Base-by-base conservation (phyloP, 169 alveolate species). In the Eimeria brunetti region DNA sequence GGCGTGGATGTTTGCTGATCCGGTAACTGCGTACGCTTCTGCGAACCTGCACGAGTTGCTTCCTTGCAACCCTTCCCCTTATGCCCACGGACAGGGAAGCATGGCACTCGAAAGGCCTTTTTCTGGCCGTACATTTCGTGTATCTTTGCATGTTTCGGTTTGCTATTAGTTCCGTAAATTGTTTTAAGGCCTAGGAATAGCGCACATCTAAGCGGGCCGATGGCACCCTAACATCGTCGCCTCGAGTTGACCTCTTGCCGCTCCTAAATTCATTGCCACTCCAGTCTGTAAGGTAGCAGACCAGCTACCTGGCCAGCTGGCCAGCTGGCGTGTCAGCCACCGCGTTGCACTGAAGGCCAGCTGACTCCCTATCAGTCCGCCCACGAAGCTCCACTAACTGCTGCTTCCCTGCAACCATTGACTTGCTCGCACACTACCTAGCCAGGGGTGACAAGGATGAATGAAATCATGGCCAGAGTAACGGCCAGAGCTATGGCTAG, bases 361-460 rank as follows among this genome's bases (percentile, higher is more conserved):
- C 46, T 4, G 1, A 41, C 46, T 4, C 4, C 8, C 46, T 41
- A 41, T 1, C 1, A 2, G 46, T 41, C 46, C 60, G 12, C 60
- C 75, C 36, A 64, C 22, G 38, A 1, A 64, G 75, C 75, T 27
- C 41, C 20, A 2, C 62, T 41, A 24, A 3, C 60, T 24, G 86
- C 86, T 44, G 58, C 60, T 64, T 49, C 86, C 38, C 58, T 44
- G 62, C 41, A 76, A 14, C 24, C 80, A 24, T 51, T 44, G 16
- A 27, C 36, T 76, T 3, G 86, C 22, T 6, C 20, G 24, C 56
- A 46, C 14, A 20, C 49, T 18, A 53, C 89, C 71, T 81, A 81
- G 71, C 89, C 89, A 81, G 89, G 89, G 30, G 89, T 81, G 51
- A 53, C 33, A 36, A 81, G 27, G 62, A 81, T 81, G 24, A 81